These are phyloP conservation scores for Lithospermum erythrorhizon DNA, from an alignment of 257 asterid genomes.

Conservation along the genomic window DNA sequence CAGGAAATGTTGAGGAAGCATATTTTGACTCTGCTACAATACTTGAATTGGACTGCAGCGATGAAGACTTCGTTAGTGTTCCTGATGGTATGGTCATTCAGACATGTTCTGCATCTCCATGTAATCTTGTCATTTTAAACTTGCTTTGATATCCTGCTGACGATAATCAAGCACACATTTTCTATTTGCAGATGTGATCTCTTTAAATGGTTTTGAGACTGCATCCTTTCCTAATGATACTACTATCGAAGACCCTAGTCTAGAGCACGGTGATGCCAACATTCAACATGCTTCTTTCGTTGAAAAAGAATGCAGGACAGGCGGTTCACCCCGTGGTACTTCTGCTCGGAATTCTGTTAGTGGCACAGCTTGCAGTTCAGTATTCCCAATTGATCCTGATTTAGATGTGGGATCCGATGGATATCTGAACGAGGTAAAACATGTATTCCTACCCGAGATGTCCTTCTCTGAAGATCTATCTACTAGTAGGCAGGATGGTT, in stretches of 20 bases:
- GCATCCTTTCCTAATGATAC: no score
- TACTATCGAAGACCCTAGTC: no score
- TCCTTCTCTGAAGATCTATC: conserved; percentile 13
- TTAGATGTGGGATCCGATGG: conserved; percentile 6
- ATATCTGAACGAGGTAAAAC: conserved; percentile 32
- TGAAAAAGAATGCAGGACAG: no score
- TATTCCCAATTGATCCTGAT: no score
- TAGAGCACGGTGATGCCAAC: no score
- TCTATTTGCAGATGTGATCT: no score
- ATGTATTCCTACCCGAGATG: conserved; percentile 11
- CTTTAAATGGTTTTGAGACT: no score
- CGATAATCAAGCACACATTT: not conserved
- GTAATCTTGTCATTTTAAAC: not conserved
- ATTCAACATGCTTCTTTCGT: no score
- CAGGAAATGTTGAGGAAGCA: conserved; percentile 56
- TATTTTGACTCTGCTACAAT: conserved; percentile 66
- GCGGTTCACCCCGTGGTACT: no score
- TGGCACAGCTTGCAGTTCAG: no score
- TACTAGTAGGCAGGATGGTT: conserved; percentile 27
- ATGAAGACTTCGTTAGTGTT: conserved; percentile 63
- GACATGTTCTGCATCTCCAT: no score
- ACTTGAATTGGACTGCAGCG: conserved; percentile 69
- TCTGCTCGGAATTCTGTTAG: no score
- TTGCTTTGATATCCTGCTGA: not conserved
- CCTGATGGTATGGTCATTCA: conserved; percentile 55